A percentile compares a stretch with the other conserved stretches of the same genome.
Conservation (phyloP, 495 filamentous ascomycete genomes). For the Oidiodendron maius region DNA sequence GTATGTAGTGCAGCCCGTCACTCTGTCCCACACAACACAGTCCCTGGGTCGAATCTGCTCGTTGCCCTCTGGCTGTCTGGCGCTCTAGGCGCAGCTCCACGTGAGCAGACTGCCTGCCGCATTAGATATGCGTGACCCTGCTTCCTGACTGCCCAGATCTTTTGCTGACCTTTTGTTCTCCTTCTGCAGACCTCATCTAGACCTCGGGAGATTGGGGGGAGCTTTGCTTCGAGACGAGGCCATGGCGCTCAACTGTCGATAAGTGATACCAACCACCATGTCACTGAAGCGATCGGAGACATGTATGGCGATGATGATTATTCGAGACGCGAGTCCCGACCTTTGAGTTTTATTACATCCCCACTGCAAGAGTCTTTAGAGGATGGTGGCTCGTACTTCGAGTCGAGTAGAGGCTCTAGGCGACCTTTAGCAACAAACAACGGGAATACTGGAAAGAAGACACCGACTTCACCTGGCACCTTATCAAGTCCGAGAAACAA, state of each 20-base stretch:
- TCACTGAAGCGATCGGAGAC: conserved; percentile 94
- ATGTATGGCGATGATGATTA: conserved; percentile 88
- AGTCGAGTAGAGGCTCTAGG: conserved; percentile 21
- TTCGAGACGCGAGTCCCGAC: conserved; percentile 48
- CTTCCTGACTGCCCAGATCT: neutral
- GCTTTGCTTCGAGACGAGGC: conserved; percentile 48
- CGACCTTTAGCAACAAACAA: conserved; percentile 16
- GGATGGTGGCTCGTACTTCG: conserved; percentile 32
- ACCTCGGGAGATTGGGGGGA: conserved; percentile 48
- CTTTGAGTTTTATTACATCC: conserved; percentile 58
- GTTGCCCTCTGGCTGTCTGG: neutral
- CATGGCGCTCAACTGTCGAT: conserved; percentile 52
- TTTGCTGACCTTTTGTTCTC: conserved; percentile 12
- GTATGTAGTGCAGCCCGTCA: conserved; percentile 16
- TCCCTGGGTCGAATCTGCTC: neutral
- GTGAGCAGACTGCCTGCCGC: conserved; percentile 13
- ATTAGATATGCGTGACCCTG: neutral
- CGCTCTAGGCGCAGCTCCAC: conserved; percentile 5
- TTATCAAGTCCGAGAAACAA: conserved; percentile 16
- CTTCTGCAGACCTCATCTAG: conserved; percentile 46
- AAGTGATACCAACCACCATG: conserved; percentile 76
- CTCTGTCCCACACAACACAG: neutral
- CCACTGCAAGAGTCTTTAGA: conserved; percentile 28
- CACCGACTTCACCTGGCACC: conserved; percentile 19
- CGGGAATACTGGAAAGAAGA: conserved; percentile 15